Evolutionary conservation across 2,329 filamentous ascomycete species (phyloP).

Genomic region (Stagonosporopsis chrysanthemi): DNA sequence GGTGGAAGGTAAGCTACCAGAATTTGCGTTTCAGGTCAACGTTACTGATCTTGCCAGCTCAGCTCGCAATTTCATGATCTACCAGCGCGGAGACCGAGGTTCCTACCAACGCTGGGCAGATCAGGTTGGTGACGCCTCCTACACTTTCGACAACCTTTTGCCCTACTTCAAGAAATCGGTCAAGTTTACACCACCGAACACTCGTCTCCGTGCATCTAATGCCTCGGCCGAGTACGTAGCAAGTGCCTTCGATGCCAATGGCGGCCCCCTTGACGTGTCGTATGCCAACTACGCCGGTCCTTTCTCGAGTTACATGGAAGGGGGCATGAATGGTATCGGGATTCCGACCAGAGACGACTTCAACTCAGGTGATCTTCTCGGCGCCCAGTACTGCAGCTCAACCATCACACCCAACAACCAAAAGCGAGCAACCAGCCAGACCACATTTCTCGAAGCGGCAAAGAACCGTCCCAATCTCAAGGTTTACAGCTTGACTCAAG

Average conservation of each 20-base stretch:
- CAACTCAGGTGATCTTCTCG: constrained; percentile 4
- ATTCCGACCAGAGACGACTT: constrained; percentile 11
- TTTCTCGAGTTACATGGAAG: constrained; percentile 2
- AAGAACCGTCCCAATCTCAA: constrained; percentile 9
- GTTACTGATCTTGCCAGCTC: constrained; percentile 13
- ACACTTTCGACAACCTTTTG: constrained; percentile 36
- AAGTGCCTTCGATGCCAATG: constrained; percentile 17
- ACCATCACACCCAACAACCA: constrained; percentile 15
- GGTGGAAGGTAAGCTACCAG: constrained; percentile 27
- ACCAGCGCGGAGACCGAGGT: constrained; percentile 28
- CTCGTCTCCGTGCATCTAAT: constrained; percentile 18
- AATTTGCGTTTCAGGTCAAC: not conserved
- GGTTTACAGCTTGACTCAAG: constrained; percentile 46
- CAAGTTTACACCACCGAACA: constrained; percentile 39
- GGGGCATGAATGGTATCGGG: constrained; percentile 17
- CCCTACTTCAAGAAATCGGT: constrained; percentile 41
- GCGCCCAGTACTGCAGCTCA: constrained; percentile 15
- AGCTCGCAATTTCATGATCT: constrained; percentile 34
- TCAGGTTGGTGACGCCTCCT: constrained; percentile 39
- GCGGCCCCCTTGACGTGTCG: constrained; percentile 4
- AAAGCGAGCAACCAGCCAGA: not conserved
- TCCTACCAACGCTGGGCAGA: constrained; percentile 41
- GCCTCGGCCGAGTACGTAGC: constrained; percentile 16
- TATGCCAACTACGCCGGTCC: constrained; percentile 2
- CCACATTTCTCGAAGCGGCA: not conserved